A percentile compares a stretch with the other conserved stretches of the same genome.
phyloP scores from a whole-genome alignment of 441 rosid species.

The Capsella rubella region DNA sequence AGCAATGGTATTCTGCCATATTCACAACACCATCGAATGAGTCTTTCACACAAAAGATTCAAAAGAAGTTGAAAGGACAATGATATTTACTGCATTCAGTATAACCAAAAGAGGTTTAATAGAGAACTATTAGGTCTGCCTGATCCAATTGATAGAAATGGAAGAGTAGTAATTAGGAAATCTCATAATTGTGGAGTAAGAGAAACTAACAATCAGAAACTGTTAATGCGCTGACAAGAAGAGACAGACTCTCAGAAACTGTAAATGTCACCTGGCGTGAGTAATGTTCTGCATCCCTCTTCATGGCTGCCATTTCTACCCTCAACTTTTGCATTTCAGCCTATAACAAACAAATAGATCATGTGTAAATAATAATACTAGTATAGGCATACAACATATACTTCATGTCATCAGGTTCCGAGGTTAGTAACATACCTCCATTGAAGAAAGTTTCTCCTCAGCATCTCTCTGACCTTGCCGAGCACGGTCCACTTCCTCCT shows the following conservation, averaged over 20 bases:
- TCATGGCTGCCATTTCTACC: slow-evolving; percentile 99
- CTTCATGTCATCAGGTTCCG: neutral
- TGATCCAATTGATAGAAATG: neutral
- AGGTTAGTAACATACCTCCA: slow-evolving; percentile 69
- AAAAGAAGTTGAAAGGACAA: slow-evolving; percentile 15
- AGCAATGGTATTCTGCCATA: neutral
- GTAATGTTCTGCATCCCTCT: slow-evolving; percentile 98
- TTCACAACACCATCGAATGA: slow-evolving; percentile 2
- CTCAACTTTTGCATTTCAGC: slow-evolving; percentile 94
- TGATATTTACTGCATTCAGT: neutral
- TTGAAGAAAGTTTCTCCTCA: slow-evolving; percentile 85
- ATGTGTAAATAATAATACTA: slow-evolving; percentile 3
- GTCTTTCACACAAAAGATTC: slow-evolving; percentile 13
- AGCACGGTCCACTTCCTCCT: slow-evolving; percentile 95
- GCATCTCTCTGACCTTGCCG: slow-evolving; percentile 97
- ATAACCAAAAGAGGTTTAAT: neutral
- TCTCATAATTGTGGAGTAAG: neutral
- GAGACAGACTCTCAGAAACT: slow-evolving; percentile 33
- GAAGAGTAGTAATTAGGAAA: slow-evolving; percentile 10
- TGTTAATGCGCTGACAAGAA: slow-evolving; percentile 23
- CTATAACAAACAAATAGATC: slow-evolving; percentile 54
- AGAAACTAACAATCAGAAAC: slow-evolving; percentile 10
- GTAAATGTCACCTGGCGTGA: slow-evolving; percentile 83
- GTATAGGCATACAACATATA: slow-evolving; percentile 24
- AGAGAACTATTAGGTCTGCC: slow-evolving; percentile 18